Conservation (phyloP, 2,329 filamentous ascomycete genomes). For the Rhinocladiella mackenziei region DNA sequence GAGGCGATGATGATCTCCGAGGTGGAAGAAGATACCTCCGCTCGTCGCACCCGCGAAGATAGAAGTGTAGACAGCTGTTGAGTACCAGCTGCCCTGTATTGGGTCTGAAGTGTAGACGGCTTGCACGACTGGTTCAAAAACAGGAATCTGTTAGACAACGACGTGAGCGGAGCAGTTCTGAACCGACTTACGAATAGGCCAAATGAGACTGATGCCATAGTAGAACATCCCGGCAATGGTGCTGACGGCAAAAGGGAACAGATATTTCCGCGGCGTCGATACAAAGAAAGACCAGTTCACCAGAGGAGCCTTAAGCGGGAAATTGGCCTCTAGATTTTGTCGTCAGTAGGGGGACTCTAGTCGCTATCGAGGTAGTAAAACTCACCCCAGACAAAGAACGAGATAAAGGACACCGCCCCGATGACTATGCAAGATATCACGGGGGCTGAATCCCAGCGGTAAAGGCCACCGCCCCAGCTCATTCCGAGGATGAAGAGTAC, state of each 20-base stretch:
- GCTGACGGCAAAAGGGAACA: slow-evolving; percentile 32
- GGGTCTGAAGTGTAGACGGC: background rate
- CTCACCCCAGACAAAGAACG: slow-evolving; percentile 39
- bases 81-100: background rate
- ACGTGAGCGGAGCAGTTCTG: background rate
- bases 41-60: background rate
- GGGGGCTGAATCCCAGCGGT: slow-evolving; percentile 42
- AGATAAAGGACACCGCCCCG: slow-evolving; percentile 35
- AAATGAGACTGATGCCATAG: slow-evolving; percentile 44
- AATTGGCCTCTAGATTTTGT: slow-evolving; percentile 40
- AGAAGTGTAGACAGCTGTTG: too few relatives aligned
- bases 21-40: background rate
- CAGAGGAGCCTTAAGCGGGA: slow-evolving; percentile 30
- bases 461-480: slow-evolving; percentile 39
- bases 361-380: too few relatives aligned
- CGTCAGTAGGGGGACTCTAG: background rate
- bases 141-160: background rate
- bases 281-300: slow-evolving; percentile 1
- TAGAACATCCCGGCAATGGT: slow-evolving; percentile 45
- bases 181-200: slow-evolving; percentile 36
- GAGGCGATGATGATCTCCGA: slow-evolving; percentile 17
- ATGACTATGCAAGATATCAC: slow-evolving; percentile 37
- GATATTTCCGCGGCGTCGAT: background rate
- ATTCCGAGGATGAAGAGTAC: slow-evolving; percentile 44
- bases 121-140: background rate